phyloP scores from a whole-genome alignment of 2,329 filamentous ascomycete species.

The Dothiorella sarmentorum region DNA sequence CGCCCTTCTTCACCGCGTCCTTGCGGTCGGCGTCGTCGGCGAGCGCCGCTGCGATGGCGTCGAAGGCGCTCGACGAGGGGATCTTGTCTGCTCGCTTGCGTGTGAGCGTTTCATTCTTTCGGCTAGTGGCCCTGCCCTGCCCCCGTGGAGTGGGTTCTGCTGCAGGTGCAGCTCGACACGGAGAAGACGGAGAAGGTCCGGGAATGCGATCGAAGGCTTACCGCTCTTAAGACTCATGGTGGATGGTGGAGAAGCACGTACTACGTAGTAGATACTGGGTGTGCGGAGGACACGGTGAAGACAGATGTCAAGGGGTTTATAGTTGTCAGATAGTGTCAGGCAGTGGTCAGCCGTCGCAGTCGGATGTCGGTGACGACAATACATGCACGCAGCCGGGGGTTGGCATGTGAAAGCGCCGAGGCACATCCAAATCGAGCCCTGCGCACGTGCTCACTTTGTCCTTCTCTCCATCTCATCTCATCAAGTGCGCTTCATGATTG shows the following conservation, averaged over 20 bases:
- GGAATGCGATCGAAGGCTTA: slow-evolving; percentile 38
- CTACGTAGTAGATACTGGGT: no score
- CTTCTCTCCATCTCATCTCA: not conserved
- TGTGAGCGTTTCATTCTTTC: not conserved
- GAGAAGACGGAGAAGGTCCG: not conserved
- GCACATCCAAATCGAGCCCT: slow-evolving; percentile 1
- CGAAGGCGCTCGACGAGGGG: slow-evolving; percentile 87
- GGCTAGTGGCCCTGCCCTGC: not conserved
- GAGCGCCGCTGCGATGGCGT: slow-evolving; percentile 75
- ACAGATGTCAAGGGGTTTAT: slow-evolving; percentile 14
- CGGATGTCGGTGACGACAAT: slow-evolving; percentile 15
- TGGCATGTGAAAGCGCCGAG: slow-evolving; percentile 18
- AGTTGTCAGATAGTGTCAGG: no score
- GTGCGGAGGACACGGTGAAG: not conserved
- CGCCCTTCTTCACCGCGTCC: slow-evolving; percentile 84
- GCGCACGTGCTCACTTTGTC: slow-evolving; percentile 9
- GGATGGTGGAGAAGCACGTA: no score
- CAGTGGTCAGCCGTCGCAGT: slow-evolving; percentile 5
- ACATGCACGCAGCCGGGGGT: slow-evolving; percentile 6
- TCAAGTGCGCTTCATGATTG: not conserved
- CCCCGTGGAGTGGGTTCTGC: no score
- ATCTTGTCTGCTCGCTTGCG: slow-evolving; percentile 53
- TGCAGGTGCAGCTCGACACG: no score
- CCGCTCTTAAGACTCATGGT: slow-evolving; percentile 73
- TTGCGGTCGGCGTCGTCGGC: slow-evolving; percentile 68